These are phyloP conservation scores for Hevea brasiliensis DNA, from an alignment of 345 rosid genomes.

Conservation along the genomic window DNA sequence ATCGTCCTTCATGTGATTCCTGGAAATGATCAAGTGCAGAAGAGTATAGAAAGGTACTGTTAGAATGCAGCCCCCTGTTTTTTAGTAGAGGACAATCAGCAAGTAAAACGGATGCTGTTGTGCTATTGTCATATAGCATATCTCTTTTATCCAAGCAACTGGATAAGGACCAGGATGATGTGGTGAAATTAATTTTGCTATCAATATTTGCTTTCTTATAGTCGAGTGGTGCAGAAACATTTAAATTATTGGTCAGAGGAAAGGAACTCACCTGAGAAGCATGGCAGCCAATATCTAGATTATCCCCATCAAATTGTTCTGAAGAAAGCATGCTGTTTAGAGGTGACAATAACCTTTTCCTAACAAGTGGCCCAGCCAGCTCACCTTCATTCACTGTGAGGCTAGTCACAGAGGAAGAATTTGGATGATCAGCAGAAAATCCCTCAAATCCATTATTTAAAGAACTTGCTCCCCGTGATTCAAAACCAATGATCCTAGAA, in stretches of 20 bases:
- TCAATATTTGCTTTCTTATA: constrained; percentile 57
- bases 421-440: constrained; percentile 31
- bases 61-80: constrained; percentile 26
- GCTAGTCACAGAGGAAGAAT: constrained; percentile 34
- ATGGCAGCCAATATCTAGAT: constrained; percentile 53
- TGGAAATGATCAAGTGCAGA: constrained; percentile 38
- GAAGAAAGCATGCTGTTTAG: constrained; percentile 53
- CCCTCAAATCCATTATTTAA: constrained; percentile 31
- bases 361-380: constrained; percentile 54
- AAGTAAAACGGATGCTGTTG: constrained; percentile 44
- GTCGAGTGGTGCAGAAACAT: constrained; percentile 45
- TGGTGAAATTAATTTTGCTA: constrained; percentile 30
- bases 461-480: constrained; percentile 44
- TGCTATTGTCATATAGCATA: constrained; percentile 29
- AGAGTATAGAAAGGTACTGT: constrained; percentile 33
- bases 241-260: constrained; percentile 27
- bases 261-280: constrained; percentile 41
- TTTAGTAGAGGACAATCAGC: constrained; percentile 79
- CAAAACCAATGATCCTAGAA: constrained; percentile 81
- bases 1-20: constrained; percentile 38
- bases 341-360: constrained; percentile 74
- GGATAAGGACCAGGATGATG: constrained; percentile 44
- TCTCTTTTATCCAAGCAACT: constrained; percentile 46
- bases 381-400: constrained; percentile 42
- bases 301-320: constrained; percentile 53